Evolutionary conservation across 306 rosid species (phyloP).

Genomic region (Prunus mongolica): DNA sequence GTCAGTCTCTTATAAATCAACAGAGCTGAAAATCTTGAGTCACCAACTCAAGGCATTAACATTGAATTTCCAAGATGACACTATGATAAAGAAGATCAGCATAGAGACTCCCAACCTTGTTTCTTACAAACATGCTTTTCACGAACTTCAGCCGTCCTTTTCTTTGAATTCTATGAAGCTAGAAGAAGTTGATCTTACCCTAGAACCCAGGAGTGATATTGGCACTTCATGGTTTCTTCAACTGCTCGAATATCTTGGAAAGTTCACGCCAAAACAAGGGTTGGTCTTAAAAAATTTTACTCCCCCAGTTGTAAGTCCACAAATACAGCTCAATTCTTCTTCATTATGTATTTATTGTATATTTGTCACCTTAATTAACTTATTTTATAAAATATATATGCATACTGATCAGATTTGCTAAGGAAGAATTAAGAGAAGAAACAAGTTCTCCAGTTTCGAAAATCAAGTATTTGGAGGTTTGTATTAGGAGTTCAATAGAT

Average conservation of each 20-base stretch:
- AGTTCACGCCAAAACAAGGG: not conserved
- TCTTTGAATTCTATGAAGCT: not conserved
- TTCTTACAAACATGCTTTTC: not conserved
- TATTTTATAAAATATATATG: not conserved
- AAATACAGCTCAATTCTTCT: not conserved
- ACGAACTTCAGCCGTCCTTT: not conserved
- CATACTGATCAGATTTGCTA: not conserved
- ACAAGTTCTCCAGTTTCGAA: not conserved
- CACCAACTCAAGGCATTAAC: not conserved
- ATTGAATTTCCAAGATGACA: not conserved
- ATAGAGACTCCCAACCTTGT: constrained; percentile 1
- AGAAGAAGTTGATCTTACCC: not conserved
- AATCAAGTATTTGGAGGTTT: not conserved
- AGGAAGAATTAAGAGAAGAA: constrained; percentile 1
- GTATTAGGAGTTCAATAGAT: not conserved
- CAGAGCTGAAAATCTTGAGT: not conserved
- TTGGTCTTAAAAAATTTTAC: not conserved
- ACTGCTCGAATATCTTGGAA: not conserved
- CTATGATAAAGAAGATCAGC: not conserved
- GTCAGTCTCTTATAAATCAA: not conserved
- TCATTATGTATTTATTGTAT: too few species aligned
- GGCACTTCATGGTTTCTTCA: not conserved
- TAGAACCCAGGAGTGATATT: not conserved
- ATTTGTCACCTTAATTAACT: not conserved
- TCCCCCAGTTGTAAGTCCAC: not conserved